Percentiles rank a stretch among this genome's conserved stretches.
phyloP scores from a whole-genome alignment of 2,329 filamentous ascomycete species.

The Dactylonectria estremocensis region DNA sequence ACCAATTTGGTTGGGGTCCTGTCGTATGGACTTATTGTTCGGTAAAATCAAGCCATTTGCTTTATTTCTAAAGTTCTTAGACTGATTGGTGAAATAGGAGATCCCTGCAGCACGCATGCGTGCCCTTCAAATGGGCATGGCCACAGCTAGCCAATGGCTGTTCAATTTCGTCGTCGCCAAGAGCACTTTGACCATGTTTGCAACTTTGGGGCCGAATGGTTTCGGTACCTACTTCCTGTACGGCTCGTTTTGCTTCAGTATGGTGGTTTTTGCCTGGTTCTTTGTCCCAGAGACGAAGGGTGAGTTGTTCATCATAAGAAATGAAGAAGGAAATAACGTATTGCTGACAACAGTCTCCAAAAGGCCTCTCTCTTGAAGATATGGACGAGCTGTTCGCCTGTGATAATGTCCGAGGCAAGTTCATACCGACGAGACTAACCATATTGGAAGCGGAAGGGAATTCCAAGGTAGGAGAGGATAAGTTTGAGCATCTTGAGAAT shows the following conservation, averaged over 20 bases:
- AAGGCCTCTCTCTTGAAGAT: conserved; percentile 48
- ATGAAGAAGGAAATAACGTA: background rate
- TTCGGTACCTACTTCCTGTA: conserved; percentile 67
- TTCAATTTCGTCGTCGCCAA: conserved; percentile 79
- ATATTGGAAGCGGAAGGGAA: background rate
- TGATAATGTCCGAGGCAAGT: conserved; percentile 17
- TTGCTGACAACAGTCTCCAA: background rate
- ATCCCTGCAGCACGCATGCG: conserved; percentile 76
- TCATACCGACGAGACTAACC: conserved; percentile 11
- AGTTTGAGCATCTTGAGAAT: conserved; percentile 17
- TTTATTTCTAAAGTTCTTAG: background rate
- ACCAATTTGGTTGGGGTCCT: conserved; percentile 29
- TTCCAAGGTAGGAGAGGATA: conserved; percentile 5
- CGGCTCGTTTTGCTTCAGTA: conserved; percentile 57
- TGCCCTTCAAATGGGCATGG: conserved; percentile 75
- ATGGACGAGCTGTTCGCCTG: conserved; percentile 34
- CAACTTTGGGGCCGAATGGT: conserved; percentile 1
- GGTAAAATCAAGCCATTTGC: background rate
- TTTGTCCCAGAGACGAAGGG: conserved; percentile 64
- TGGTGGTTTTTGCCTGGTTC: conserved; percentile 62
- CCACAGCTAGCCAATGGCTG: conserved; percentile 77
- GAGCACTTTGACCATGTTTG: conserved; percentile 6
- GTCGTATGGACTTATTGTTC: conserved; percentile 28
- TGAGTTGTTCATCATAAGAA: background rate
- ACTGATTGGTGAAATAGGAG: conserved; percentile 57